A percentile compares a stretch with the other conserved stretches of the same genome.
These are phyloP conservation scores for Suillus alpinus DNA, from an alignment of 768 basidiomycete genomes.

Conservation along the genomic window DNA sequence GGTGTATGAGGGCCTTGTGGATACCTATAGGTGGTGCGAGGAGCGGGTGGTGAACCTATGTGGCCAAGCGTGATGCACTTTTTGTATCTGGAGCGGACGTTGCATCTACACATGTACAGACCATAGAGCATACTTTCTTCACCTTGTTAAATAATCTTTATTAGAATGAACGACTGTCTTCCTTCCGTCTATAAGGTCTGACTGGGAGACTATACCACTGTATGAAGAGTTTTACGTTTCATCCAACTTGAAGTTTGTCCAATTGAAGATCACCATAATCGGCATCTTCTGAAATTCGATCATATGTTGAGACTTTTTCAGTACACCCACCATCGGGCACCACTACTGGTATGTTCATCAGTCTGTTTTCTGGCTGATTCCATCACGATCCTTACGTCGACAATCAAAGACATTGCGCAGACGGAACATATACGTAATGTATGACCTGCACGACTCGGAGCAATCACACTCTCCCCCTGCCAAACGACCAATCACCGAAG, in stretches of 20 bases:
- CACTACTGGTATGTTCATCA: conserved; percentile 2
- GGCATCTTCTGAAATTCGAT: neutral
- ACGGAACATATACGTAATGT: neutral
- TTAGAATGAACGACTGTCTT: neutral
- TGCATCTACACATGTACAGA: neutral
- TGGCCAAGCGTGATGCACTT: conserved; percentile 2
- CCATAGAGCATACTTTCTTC: neutral
- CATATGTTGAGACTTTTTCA: conserved; percentile 11
- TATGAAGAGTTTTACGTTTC: neutral
- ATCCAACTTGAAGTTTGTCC: too few relatives aligned
- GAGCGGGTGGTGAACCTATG: conserved; percentile 39
- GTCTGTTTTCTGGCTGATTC: neutral
- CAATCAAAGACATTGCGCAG: neutral
- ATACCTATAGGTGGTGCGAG: conserved; percentile 56
- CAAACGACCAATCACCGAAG: conserved; percentile 9
- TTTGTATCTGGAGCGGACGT: neutral
- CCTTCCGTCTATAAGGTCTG: neutral
- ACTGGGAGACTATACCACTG: neutral
- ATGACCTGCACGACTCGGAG: conserved; percentile 5
- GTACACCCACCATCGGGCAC: neutral
- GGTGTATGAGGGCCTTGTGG: conserved; percentile 55
- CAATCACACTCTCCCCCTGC: conserved; percentile 2
- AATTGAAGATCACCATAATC: neutral
- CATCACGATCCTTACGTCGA: neutral
- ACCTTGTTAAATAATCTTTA: neutral